Evolutionary conservation across 108 stramenopile species (phyloP).

Genomic region (Fragilaria radians): DNA sequence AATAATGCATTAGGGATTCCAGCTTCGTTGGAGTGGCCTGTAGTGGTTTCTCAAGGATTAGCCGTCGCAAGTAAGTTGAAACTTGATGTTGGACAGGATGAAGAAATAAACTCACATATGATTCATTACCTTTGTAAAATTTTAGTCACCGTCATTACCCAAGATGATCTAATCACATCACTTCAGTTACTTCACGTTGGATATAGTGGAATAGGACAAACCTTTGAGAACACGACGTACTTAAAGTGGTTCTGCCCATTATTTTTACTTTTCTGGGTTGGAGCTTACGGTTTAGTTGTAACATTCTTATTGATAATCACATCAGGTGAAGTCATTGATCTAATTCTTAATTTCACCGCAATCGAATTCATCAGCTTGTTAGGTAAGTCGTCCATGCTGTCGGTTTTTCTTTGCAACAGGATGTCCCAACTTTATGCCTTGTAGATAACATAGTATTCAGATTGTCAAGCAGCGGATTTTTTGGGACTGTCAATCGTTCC

Average conservation of each 20-base stretch:
- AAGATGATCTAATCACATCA: neutral
- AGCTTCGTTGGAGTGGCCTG: neutral
- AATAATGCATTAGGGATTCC: neutral
- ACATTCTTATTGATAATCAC: slow-evolving; percentile 15
- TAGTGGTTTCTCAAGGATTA: neutral
- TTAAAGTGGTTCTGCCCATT: neutral
- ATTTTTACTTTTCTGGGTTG: neutral
- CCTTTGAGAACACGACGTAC: neutral
- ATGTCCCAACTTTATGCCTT: neutral
- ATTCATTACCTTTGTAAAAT: neutral
- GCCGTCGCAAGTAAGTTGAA: neutral
- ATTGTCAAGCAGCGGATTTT: neutral
- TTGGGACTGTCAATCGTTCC: neutral
- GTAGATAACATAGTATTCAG: slow-evolving; percentile 3
- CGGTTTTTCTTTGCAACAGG: neutral
- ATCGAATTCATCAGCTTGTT: slow-evolving; percentile 14
- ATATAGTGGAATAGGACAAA: neutral
- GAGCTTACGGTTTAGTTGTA: slow-evolving; percentile 5
- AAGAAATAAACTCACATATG: neutral
- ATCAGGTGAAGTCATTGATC: slow-evolving; percentile 8
- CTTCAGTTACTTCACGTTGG: neutral
- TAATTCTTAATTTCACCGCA: slow-evolving; percentile 19
- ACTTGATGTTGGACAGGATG: neutral
- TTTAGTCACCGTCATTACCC: neutral
- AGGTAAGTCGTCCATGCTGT: neutral